Evolutionary conservation across 495 filamentous ascomycete species (phyloP), one percentile per base, ranked within the genome.

Genomic region (Penicillium silybi): DNA sequence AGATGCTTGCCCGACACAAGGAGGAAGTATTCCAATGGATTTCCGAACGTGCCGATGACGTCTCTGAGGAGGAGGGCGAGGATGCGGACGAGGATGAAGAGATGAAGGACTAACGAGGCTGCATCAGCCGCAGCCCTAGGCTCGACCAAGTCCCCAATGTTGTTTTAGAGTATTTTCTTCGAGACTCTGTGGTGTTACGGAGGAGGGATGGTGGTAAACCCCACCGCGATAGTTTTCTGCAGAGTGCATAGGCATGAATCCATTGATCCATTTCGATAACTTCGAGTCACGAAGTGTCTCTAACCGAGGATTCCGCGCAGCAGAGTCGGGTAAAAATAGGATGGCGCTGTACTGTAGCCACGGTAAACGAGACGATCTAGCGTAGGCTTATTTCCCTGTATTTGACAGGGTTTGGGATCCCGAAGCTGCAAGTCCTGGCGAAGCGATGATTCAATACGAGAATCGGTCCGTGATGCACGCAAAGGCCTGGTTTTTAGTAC

Each of bases 1-100:
- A 78, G 20, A 89, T 90, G 85, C 75, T 89, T 65, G 62, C 69
- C 11, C 66, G 70, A 26, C 84, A 89, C 67, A 72, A 76, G 27
- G 57, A 66, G 1, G 81, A 86, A 15, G 81, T 80, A 1, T 77
- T 72, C 53, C 50, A 72, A 17, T 88, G 76, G 71, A 74, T 88
- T 41, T 40, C 63, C 47, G 73, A 70, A 9, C 75, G 78, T 41
- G 62, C 75, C 3, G 66, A 62, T 15, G 66, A 69, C 0, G 65
- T 69, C 37, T 52, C 27, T 13, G 43, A 57, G 25, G 66, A 72
- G 4, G 65, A 69, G 23, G 67, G 68, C 19, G 57, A 52, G 32
- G 53, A 44, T 15, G 43, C 4, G 38, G 41, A 44, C 15, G 13
- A 20, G 5, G 57, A 65, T 34, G 45, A 56, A 37, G 44, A 61